Base-by-base conservation (phyloP, 2,329 filamentous ascomycete genomes). In the Ascochyta lentis region DNA sequence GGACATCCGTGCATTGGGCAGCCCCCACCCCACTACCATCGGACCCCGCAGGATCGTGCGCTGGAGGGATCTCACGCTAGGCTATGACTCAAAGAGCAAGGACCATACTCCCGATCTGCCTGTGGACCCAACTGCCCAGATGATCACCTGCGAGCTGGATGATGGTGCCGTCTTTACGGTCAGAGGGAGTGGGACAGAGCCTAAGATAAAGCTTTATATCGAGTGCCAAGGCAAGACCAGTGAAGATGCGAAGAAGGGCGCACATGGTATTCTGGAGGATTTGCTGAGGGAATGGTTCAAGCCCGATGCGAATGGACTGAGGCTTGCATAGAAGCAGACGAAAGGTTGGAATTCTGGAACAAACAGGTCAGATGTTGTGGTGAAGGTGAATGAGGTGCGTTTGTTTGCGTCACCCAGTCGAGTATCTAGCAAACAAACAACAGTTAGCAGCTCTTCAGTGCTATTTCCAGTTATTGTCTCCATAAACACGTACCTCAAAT, bases 161-260 rank as follows among this genome's bases (percentile, higher is more conserved):
- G 80, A 80, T 19, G 76, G 76, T 13, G 78, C 86, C 12, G 79
- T 83, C 23, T 86, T 87, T 63, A 88, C 85, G 2, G 78, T 86
- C 22, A 74, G 86, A 62, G 84, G 81, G 1, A 87, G 84, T 2
- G 86, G 86, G 2, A 89, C 86, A 2, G 86, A 89, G 70, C 86
- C 86, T 0, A 89, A 89, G 77, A 86, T 89, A 59, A 89, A 89
- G 69, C 63, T 84, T 41, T 84, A 84, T 61, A 81, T 84, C 47
- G 82, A 84, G 59, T 80, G 77, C 39, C 77, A 73, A 47, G 79
- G 74, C 3, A 68, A 67, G 39, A 78, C 71, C 10, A 73, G 74
- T 13, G 74, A 74, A 19, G 72, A 73, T 46, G 81, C 81, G 12
- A 79, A 78, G 58, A 58, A 51, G 13, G 73, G 74, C 9, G 82